phyloP scores from a whole-genome alignment of 2,329 filamentous ascomycete species.

The Fusarium proliferatum region DNA sequence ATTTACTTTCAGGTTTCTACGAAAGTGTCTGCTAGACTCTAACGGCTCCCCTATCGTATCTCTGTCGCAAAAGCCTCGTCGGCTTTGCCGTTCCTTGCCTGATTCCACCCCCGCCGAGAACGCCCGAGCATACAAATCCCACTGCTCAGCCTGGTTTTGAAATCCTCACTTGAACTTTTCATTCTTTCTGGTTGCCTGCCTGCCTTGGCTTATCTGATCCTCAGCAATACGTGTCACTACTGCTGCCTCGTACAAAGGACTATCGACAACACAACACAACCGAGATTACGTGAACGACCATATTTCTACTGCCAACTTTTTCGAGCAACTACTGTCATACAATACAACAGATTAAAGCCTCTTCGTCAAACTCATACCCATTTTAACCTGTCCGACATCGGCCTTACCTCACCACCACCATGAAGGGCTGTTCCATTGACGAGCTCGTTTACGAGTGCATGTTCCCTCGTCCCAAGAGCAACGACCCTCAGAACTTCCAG shows the following conservation, averaged over 20 bases:
- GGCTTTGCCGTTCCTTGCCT: constrained; percentile 35
- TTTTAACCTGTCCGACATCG: background rate
- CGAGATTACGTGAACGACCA: constrained; percentile 36
- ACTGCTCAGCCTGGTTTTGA: constrained; percentile 13
- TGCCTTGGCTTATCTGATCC: background rate
- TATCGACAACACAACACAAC: constrained; percentile 21
- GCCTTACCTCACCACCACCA: constrained; percentile 51
- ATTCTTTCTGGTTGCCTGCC: background rate
- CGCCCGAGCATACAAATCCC: constrained; percentile 40
- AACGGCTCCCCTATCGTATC: background rate
- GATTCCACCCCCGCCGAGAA: constrained; percentile 41
- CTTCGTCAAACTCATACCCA: background rate
- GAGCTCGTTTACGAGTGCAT: constrained; percentile 80
- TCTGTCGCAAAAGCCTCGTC: constrained; percentile 34
- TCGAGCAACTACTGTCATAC: background rate
- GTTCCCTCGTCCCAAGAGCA: constrained; percentile 74
- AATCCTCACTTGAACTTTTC: background rate
- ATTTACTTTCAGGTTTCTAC: background rate
- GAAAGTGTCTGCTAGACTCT: background rate
- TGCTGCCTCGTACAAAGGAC: constrained; percentile 1
- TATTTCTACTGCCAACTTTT: constrained; percentile 18
- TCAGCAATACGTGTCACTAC: background rate
- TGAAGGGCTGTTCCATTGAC: constrained; percentile 79
- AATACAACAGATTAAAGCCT: background rate
- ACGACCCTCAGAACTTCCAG: constrained; percentile 78